Evolutionary conservation across 306 rosid genomes (phyloP).

Genomic region (Astragalus glycyphyllos): DNA sequence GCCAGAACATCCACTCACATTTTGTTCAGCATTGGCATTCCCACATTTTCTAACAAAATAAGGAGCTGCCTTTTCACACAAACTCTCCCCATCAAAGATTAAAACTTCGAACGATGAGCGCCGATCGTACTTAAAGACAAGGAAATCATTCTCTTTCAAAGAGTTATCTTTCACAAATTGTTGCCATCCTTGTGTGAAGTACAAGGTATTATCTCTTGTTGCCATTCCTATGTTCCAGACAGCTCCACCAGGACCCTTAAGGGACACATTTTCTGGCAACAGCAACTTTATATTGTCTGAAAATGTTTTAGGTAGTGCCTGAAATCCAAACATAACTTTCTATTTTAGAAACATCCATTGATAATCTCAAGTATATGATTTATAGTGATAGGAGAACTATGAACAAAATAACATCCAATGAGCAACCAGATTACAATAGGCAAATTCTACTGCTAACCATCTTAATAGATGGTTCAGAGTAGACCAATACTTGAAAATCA

Average conservation of each 20-base stretch:
- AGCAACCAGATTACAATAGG: conserved; percentile 34
- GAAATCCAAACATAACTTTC: conserved; percentile 38
- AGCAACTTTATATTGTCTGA: conserved; percentile 56
- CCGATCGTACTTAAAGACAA: conserved; percentile 72
- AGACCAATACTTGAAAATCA: too few relatives aligned
- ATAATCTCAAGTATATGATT: background rate
- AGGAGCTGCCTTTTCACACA: conserved; percentile 71
- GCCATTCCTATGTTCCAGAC: conserved; percentile 62
- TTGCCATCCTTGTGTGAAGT: conserved; percentile 65
- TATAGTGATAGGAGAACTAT: background rate
- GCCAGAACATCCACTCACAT: conserved; percentile 39
- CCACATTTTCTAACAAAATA: conserved; percentile 66
- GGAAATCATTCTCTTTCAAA: conserved; percentile 68
- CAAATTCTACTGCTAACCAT: too few relatives aligned
- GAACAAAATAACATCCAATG: background rate
- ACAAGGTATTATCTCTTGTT: conserved; percentile 46
- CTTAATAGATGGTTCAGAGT: too few relatives aligned
- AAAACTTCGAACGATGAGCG: conserved; percentile 65
- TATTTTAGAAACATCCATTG: background rate
- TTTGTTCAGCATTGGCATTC: conserved; percentile 17
- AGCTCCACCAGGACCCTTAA: conserved; percentile 72
- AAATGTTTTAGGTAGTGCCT: conserved; percentile 72
- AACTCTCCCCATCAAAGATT: conserved; percentile 57
- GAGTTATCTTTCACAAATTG: conserved; percentile 64
- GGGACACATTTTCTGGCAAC: conserved; percentile 56